Conservation (phyloP, 1,139 yeast genomes). For the Taiozyma sp. region DNA sequence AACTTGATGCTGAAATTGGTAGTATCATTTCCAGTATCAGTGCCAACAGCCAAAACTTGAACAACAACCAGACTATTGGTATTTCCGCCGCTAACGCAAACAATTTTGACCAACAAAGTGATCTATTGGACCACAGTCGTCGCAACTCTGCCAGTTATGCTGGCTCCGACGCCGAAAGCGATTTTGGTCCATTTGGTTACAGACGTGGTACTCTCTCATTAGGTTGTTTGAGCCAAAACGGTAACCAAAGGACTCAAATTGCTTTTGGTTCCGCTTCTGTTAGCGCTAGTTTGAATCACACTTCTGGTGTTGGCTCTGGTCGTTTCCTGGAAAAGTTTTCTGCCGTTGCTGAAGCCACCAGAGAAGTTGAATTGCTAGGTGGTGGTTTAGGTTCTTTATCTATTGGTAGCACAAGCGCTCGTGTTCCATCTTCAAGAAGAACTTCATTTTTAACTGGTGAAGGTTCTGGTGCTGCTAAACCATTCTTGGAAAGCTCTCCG, state of each 20-base stretch:
- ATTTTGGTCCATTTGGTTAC: conserved; percentile 39
- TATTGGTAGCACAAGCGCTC: conserved; percentile 25
- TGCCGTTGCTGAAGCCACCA: conserved; percentile 73
- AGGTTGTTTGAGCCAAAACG: conserved; percentile 33
- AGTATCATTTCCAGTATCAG: conserved; percentile 35
- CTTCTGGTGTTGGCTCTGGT: conserved; percentile 30
- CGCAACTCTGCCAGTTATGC: conserved; percentile 19
- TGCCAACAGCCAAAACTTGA: conserved; percentile 24
- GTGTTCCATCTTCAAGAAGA: conserved; percentile 37
- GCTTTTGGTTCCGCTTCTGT: conserved; percentile 56
- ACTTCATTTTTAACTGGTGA: conserved; percentile 40
- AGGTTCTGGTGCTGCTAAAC: conserved; percentile 15
- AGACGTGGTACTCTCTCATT: conserved; percentile 42
- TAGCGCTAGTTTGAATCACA: conserved; percentile 29
- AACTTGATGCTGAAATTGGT: conserved; percentile 36
- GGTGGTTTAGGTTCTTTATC: conserved; percentile 30
- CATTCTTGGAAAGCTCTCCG: conserved; percentile 30
- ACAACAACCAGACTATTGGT: conserved; percentile 6
- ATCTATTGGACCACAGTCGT: conserved; percentile 9
- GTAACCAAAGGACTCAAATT: conserved; percentile 18
- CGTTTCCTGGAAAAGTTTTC: conserved; percentile 63
- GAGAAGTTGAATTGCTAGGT: conserved; percentile 57
- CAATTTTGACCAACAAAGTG: conserved; percentile 31
- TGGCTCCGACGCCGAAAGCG: conserved; percentile 38
- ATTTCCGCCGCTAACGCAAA: conserved; percentile 16